A percentile compares a stretch with the other conserved stretches of the same genome.
These are phyloP conservation scores for Gonapodya sp. DNA, from an alignment of 192 early-diverging fungal species.

Conservation along the genomic window DNA sequence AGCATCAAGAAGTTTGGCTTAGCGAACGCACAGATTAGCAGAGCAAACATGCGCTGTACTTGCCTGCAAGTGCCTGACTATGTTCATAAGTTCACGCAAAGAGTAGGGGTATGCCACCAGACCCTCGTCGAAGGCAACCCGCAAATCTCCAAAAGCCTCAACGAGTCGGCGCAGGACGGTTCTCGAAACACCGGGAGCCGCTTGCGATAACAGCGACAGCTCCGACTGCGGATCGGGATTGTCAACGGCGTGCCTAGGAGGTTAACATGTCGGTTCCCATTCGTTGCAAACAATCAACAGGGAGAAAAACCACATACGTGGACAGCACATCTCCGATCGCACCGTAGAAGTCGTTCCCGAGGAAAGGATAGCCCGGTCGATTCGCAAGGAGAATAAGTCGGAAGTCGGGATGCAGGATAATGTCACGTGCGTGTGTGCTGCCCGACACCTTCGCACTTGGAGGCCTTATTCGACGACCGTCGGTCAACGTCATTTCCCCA, in stretches of 20 bases:
- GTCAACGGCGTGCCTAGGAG: slow-evolving; percentile 47
- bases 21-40: neutral
- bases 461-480: slow-evolving; percentile 58
- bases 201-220: slow-evolving; percentile 56
- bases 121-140: slow-evolving; percentile 61
- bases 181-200: slow-evolving; percentile 57
- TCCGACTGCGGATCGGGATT: slow-evolving; percentile 68
- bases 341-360: slow-evolving; percentile 75
- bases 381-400: slow-evolving; percentile 78
- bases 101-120: slow-evolving; percentile 74
- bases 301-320: slow-evolving; percentile 17
- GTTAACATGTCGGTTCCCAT: neutral
- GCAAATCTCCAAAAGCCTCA: slow-evolving; percentile 61
- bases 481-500: slow-evolving; percentile 67
- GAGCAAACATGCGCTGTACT: neutral
- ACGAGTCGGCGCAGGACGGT: slow-evolving; percentile 54
- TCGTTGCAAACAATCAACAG: no score
- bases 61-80: slow-evolving; percentile 59
- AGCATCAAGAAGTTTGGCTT: neutral
- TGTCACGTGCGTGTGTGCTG: neutral
- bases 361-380: slow-evolving; percentile 65
- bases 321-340: slow-evolving; percentile 70
- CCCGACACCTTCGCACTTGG: slow-evolving; percentile 10
- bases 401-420: slow-evolving; percentile 37
- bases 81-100: slow-evolving; percentile 65